phyloP scores from a whole-genome alignment of 768 basidiomycete species.

The Tricholoma bakamatsutake region DNA sequence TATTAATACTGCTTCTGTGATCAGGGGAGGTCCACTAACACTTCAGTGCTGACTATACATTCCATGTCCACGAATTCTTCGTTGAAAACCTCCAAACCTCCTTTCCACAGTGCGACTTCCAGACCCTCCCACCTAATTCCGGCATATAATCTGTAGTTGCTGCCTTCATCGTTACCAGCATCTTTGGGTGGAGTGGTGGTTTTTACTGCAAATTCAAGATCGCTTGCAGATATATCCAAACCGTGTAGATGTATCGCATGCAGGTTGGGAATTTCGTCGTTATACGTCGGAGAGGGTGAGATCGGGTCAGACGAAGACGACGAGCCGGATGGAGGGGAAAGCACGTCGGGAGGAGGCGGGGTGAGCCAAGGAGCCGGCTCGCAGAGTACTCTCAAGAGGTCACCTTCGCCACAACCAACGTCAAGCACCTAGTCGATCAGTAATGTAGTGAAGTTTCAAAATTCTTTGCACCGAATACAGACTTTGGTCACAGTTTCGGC shows the following conservation, averaged over 20 bases:
- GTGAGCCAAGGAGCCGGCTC: slow-evolving; percentile 71
- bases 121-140: slow-evolving; percentile 64
- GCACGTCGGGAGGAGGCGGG: slow-evolving; percentile 32
- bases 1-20: background rate
- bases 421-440: slow-evolving; percentile 56
- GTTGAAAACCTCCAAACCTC: slow-evolving; percentile 65
- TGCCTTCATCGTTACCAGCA: slow-evolving; percentile 17
- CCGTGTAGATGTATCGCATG: slow-evolving; percentile 56
- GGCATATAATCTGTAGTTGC: slow-evolving; percentile 19
- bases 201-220: slow-evolving; percentile 50
- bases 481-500: slow-evolving; percentile 52
- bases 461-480: slow-evolving; percentile 13
- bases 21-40: slow-evolving; percentile 42
- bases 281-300: slow-evolving; percentile 25
- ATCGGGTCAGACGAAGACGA: slow-evolving; percentile 13
- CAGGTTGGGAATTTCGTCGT: slow-evolving; percentile 49
- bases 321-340: slow-evolving; percentile 9
- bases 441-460: background rate
- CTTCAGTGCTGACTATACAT: slow-evolving; percentile 75
- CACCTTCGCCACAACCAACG: slow-evolving; percentile 80
- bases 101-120: slow-evolving; percentile 64
- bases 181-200: slow-evolving; percentile 37
- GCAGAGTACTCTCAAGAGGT: slow-evolving; percentile 61
- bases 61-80: slow-evolving; percentile 57
- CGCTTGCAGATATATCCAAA: slow-evolving; percentile 53